Evolutionary conservation across 2,329 filamentous ascomycete genomes (phyloP), one percentile per base, ranked within the genome.

Genomic region (Gyromitra esculenta): DNA sequence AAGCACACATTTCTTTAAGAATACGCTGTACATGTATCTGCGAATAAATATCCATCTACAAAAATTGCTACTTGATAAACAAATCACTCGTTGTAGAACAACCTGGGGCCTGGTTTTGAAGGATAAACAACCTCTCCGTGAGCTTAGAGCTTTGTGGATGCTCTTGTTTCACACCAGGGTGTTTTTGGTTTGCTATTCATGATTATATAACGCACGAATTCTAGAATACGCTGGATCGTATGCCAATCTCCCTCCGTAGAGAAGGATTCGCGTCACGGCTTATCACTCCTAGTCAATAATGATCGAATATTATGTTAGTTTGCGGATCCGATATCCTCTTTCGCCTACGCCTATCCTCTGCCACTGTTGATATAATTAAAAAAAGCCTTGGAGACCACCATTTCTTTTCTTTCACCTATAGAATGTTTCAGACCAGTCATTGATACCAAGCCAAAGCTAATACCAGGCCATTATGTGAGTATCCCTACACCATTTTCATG

Each of bases 261-360:
- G 41, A 52, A 70, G 54, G 21, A 45, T 15, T 39, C 31, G 65
- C 56, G 70, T 75, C 72, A 75, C 72, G 39, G 31, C 25, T 52
- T 71, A 75, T 75, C 72, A 75, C 72, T 75, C 72, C 37, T 52
- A 37, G 56, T 52, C 45, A 63, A 56, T 74, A 21, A 59, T 62
- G 63, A 50, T 52, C 35, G 41, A 31, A 35, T 21, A 31, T 31
- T 31, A 31, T 31, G 25, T 31, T 31, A 31, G 25, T 31, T 31
- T 31, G 25, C 25, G 25, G 25, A 31, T 31, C 2, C 4, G 25
- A 31, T 31, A 31, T 31, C 25, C 25, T 31, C 25, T 31, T 31
- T 31, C 25, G 4, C 25, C 2, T 4, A 31, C 25, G 4, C 25
- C 25, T 31, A 31, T 31, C 1, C 25, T 31, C 25, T 54, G 50